Base-by-base conservation (phyloP, 106 monocot genomes). In the Dendrobium nobile region DNA sequence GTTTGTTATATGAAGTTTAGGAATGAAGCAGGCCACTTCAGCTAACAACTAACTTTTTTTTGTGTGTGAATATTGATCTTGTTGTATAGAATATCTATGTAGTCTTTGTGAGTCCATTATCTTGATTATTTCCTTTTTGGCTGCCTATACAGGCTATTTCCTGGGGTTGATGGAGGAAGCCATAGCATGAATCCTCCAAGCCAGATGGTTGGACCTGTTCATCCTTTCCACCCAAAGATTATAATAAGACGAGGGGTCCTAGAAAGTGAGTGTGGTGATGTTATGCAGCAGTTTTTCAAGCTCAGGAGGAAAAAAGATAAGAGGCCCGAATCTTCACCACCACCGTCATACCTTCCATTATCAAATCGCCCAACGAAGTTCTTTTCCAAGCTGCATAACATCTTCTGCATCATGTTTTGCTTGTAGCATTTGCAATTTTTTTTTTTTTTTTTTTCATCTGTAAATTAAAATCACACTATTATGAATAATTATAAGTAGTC, bases 181-280 rank as follows among this genome's bases (percentile, higher is more conserved):
- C 82, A 68, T 61, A 80, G 67, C 58, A 45, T 80, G n/a, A 83
- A 80, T 84, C 55, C 73, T 5, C 65, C 83, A 33, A 54, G 45
- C 70, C 83, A 86, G 22, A 77, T 41, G 2, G 78, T 80, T 8
- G 96, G 96, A 5, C 96, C 96, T 43, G 86, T 96, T 22, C 96
- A 96, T 75, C 96, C 96, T 3, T 96, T 96, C 84, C 96, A 96
- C 79, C 93, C 96, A 47, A 92, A 93, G 68, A 92, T 96, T 77
- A 87, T 15, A 51, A 84, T 90, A 72, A 84, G 93, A 43, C 87
- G 96, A 9, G 93, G 93, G 0, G 77, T 93, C 45, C 96, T 96
- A 18, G 87, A 84, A 47, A 80, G 86, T 0, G 93, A 96, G 76
- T 96, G 96, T 72, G 78, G 90, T 4, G 93, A 96, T 37, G 84